Evolutionary conservation across 108 stramenopile genomes (phyloP).

Genomic region (Nitzschia sp.): DNA sequence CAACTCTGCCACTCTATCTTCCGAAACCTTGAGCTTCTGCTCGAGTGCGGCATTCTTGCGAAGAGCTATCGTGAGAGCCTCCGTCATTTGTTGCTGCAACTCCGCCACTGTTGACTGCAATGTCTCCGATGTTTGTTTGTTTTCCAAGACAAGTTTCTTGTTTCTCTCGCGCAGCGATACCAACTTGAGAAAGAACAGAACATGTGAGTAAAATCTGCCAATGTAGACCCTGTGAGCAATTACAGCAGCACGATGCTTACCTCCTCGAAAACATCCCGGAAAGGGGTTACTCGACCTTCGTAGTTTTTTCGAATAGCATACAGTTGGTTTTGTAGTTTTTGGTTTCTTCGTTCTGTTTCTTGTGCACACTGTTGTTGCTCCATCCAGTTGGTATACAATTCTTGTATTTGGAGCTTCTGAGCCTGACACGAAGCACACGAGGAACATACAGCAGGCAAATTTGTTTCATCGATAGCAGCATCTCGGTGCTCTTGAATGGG

Average conservation of each 20-base stretch:
- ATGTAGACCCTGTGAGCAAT: not conserved
- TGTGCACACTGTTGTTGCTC: constrained; percentile 4
- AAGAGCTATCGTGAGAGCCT: constrained; percentile 20
- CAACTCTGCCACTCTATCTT: constrained; percentile 3
- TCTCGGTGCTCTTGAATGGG: too few relatives aligned
- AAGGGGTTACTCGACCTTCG: constrained; percentile 27
- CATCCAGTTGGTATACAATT: not conserved
- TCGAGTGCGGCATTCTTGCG: constrained; percentile 16
- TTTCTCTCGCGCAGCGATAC: constrained; percentile 1
- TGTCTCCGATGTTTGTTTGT: constrained; percentile 3
- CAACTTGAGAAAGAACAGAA: constrained; percentile 6
- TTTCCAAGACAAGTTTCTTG: constrained; percentile 18
- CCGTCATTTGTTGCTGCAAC: constrained; percentile 26
- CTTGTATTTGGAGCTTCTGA: too few relatives aligned
- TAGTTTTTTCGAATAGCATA: constrained; percentile 5
- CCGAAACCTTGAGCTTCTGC: constrained; percentile 11
- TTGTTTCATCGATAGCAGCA: too few relatives aligned
- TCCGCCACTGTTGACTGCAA: constrained; percentile 7
- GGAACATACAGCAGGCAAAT: too few relatives aligned
- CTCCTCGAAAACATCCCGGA: constrained; percentile 36
- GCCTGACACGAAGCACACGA: too few relatives aligned
- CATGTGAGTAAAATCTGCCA: not conserved
- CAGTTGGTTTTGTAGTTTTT: constrained; percentile 20
- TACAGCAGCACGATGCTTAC: constrained; percentile 6
- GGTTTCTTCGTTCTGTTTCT: not conserved